Conservation (phyloP, 768 basidiomycete genomes). For the Chalciporus sphaerocephalus region DNA sequence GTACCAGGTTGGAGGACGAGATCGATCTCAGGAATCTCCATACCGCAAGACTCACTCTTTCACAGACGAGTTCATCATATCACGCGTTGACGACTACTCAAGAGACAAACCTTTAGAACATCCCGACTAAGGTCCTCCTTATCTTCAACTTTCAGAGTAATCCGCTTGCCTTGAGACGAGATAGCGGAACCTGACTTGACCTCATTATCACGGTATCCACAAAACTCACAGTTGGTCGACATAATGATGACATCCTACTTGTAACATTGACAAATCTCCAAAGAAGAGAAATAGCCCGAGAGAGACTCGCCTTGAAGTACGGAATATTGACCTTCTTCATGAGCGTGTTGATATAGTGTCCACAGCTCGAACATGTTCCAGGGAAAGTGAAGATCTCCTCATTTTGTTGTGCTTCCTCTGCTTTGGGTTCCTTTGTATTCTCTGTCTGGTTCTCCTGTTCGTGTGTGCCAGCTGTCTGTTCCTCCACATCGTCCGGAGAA, state of each 20-base stretch:
- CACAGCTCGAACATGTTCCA: slow-evolving; percentile 85
- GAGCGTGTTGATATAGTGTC: slow-evolving; percentile 72
- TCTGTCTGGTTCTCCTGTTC: slow-evolving; percentile 1
- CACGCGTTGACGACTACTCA: background rate
- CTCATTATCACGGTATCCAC: slow-evolving; percentile 97
- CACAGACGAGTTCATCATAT: background rate
- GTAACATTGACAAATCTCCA: background rate
- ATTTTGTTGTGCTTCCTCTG: slow-evolving; percentile 38
- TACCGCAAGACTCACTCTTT: slow-evolving; percentile 89
- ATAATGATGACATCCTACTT: slow-evolving; percentile 90
- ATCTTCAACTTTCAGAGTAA: slow-evolving; percentile 88
- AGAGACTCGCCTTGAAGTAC: slow-evolving; percentile 79
- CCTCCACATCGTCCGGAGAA: slow-evolving; percentile 40
- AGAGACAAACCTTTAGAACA: slow-evolving; percentile 76
- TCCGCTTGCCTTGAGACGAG: slow-evolving; percentile 79
- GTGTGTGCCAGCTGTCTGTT: slow-evolving; percentile 6
- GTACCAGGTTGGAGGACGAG: slow-evolving; percentile 89
- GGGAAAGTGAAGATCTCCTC: slow-evolving; percentile 91
- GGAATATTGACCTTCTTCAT: slow-evolving; percentile 98
- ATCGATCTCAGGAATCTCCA: slow-evolving; percentile 92
- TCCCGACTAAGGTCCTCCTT: slow-evolving; percentile 89
- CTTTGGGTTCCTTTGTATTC: slow-evolving; percentile 10
- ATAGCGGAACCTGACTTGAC: slow-evolving; percentile 93
- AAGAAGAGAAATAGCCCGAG: no score
- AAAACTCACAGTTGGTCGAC: slow-evolving; percentile 94